Evolutionary conservation across 805 yeast species (phyloP), one percentile per base, ranked within the genome.

Genomic region (Nakazawaea ernobii): DNA sequence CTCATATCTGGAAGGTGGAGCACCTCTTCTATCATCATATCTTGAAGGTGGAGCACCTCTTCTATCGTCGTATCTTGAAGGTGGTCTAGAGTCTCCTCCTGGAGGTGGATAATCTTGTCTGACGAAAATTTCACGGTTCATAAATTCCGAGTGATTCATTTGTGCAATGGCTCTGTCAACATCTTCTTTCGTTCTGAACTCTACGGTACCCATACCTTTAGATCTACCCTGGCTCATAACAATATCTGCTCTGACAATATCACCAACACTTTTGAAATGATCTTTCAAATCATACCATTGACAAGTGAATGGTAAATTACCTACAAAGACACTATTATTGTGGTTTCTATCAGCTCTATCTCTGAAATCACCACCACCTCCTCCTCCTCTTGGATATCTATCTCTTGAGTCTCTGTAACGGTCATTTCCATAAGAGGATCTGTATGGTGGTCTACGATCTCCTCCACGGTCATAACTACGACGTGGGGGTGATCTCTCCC

Each of bases 51-150:
- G 51, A 42, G 56, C 57, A 20, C 52, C 56, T 35, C 60, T 53
- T 32, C 53, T 50, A 17, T 58, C 57, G 14, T 53, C 49, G 33
- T 33, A 37, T 35, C 52, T 46, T 8, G 32, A 26, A 13, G 41
- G 40, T 5, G 39, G 32, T 17, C 35, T 35, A 4, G 33, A 28
- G 52, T 62, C 63, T 48, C 59, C 66, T n/a, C 45, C 69, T 56
- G 92, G 94, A 27, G 94, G 94, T 32, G 94, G 94, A 61, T 87
- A 84, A 66, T 90, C 95, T 62, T 84, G 95, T 68, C 97, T 82
- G 8, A 91, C 95, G 64, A 85, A 89, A 39, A 90, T 84, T 57
- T 80, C 83, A 64, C 97, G 82, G 11, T 89, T 95, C 59, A 71
- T 66, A 53, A 82, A 77, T 32, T 69, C 71, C 29, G 81, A 71